Conservation (phyloP, 2,329 filamentous ascomycete species). For the Magnaporthiopsis poae region DNA sequence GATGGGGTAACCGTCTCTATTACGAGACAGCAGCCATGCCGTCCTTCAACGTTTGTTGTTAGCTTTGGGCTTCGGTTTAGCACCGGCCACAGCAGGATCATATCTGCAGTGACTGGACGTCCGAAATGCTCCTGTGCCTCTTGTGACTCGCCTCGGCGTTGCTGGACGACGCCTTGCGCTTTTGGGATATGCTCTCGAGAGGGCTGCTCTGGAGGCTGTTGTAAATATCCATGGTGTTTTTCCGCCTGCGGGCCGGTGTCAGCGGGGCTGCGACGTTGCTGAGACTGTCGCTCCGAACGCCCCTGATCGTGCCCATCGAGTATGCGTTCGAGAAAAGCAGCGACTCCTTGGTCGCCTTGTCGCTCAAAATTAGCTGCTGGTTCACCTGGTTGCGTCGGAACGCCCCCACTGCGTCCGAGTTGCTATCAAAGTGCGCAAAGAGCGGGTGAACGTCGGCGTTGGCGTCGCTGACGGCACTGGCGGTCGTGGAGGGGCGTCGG, state of each 20-base stretch:
- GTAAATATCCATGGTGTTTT: slow-evolving; percentile 20
- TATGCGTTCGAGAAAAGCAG: slow-evolving; percentile 52
- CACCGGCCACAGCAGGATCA: slow-evolving; percentile 3
- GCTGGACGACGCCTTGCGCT: slow-evolving; percentile 41
- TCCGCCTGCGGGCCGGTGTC: slow-evolving; percentile 54
- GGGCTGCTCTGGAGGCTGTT: slow-evolving; percentile 39
- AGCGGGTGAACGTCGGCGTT: slow-evolving; percentile 38
- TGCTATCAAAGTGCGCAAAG: slow-evolving; percentile 58
- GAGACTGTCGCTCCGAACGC: slow-evolving; percentile 56
- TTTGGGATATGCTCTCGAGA: slow-evolving; percentile 37
- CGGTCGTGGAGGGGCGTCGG: slow-evolving; percentile 28
- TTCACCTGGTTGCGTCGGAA: slow-evolving; percentile 64
- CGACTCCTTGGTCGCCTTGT: slow-evolving; percentile 51
- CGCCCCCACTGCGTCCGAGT: slow-evolving; percentile 60
- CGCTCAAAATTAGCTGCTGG: slow-evolving; percentile 50
- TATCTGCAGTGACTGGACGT: slow-evolving; percentile 30
- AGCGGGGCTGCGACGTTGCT: slow-evolving; percentile 58
- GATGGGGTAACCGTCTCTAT: slow-evolving; percentile 5
- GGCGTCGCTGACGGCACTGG: slow-evolving; percentile 38
- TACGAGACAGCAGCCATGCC: slow-evolving; percentile 6
- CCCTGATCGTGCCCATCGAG: slow-evolving; percentile 49
- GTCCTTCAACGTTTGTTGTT: slow-evolving; percentile 8
- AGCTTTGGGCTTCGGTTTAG: neutral
- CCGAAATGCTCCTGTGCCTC: slow-evolving; percentile 49
- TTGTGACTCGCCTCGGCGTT: slow-evolving; percentile 38